A percentile compares a stretch with the other conserved stretches of the same genome.
phyloP scores from a whole-genome alignment of 495 filamentous ascomycete genomes.

The Talaromyces proteolyticus region DNA sequence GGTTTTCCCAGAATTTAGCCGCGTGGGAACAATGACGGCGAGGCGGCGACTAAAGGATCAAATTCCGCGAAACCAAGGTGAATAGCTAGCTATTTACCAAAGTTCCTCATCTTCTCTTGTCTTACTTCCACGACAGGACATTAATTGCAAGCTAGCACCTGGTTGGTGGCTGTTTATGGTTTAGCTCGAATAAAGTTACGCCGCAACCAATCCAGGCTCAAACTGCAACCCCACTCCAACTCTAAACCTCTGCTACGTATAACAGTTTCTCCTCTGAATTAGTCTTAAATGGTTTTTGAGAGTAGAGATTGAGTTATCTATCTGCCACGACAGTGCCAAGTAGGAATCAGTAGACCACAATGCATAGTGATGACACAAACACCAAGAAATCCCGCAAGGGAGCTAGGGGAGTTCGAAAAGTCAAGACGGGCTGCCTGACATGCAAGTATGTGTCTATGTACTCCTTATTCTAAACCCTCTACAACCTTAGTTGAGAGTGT shows the following conservation, averaged over 20 bases:
- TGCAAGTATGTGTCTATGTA: constrained; percentile 9
- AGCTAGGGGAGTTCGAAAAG: constrained; percentile 3
- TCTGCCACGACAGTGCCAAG: no score
- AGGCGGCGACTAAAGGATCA: no score
- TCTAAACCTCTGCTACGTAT: neutral
- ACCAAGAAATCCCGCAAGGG: constrained; percentile 1
- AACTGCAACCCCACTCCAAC: neutral
- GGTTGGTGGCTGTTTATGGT: no score
- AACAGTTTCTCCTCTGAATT: neutral
- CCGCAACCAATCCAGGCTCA: neutral
- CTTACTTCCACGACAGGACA: no score
- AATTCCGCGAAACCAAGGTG: no score
- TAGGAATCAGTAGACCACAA: neutral
- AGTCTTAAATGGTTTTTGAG: neutral
- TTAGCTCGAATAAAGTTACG: neutral
- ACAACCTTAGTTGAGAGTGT: neutral
- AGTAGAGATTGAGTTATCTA: neutral
- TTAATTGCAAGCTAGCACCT: no score
- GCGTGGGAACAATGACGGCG: no score
- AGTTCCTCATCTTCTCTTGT: no score
- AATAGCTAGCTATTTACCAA: no score
- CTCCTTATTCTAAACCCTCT: neutral
- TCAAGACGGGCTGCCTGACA: constrained; percentile 7
- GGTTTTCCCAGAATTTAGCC: no score
- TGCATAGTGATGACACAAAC: neutral